phyloP scores from a whole-genome alignment of 768 basidiomycete genomes.

The Tylopilus cervinicoccineus region DNA sequence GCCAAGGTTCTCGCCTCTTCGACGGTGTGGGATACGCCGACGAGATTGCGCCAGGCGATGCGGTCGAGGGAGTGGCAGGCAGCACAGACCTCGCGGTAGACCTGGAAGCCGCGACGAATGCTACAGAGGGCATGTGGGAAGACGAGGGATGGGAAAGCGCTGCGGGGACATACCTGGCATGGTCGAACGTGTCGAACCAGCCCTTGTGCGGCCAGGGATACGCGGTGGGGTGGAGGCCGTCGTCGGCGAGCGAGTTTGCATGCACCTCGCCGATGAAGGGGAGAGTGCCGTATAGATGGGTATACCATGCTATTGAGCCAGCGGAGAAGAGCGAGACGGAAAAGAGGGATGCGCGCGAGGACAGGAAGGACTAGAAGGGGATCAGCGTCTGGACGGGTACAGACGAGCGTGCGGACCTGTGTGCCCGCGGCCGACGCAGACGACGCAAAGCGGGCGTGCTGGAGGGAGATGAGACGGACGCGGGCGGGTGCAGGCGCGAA shows the following conservation, averaged over 20 bases:
- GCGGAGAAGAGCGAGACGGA: slow-evolving; percentile 73
- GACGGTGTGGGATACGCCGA: slow-evolving; percentile 94
- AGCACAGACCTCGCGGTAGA: slow-evolving; percentile 98
- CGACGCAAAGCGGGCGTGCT: slow-evolving; percentile 70
- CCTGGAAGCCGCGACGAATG: slow-evolving; percentile 93
- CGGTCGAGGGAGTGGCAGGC: slow-evolving; percentile 99
- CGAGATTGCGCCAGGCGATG: slow-evolving; percentile 99
- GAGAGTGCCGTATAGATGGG: slow-evolving; percentile 85
- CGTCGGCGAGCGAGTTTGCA: slow-evolving; percentile 89
- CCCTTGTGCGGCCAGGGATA: slow-evolving; percentile 95
- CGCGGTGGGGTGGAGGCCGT: slow-evolving; percentile 83
- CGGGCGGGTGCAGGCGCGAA: neutral
- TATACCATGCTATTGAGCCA: slow-evolving; percentile 96
- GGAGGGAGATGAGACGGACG: slow-evolving; percentile 1
- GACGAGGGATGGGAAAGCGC: slow-evolving; percentile 4
- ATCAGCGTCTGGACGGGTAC: neutral
- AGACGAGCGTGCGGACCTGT: slow-evolving; percentile 49
- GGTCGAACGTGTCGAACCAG: slow-evolving; percentile 87
- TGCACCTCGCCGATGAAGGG: slow-evolving; percentile 91
- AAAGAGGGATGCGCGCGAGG: slow-evolving; percentile 69
- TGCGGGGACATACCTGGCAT: slow-evolving; percentile 70
- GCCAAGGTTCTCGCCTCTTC: slow-evolving; percentile 89
- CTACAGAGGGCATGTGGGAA: slow-evolving; percentile 37
- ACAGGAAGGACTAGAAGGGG: slow-evolving; percentile 50
- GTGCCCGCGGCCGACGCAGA: slow-evolving; percentile 54